Evolutionary conservation across 2,329 filamentous ascomycete genomes (phyloP).

Genomic region (Colletotrichum neosansevieriae): DNA sequence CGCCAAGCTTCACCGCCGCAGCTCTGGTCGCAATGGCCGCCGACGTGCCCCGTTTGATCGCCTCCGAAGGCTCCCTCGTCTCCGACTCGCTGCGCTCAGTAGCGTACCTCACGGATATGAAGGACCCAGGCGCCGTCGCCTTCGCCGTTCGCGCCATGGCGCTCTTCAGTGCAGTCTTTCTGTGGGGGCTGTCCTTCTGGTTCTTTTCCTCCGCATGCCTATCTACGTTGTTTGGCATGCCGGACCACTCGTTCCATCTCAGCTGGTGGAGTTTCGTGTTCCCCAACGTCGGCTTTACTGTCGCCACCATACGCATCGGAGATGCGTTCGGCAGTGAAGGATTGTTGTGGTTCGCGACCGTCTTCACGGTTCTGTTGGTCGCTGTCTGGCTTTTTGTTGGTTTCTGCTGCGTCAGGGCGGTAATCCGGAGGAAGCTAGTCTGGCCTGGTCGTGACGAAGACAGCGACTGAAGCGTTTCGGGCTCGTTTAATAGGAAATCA

Average conservation of each 20-base stretch:
- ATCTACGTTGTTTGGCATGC: conserved; percentile 55
- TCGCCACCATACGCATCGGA: conserved; percentile 66
- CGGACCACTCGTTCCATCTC: conserved; percentile 50
- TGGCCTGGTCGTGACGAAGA: conserved; percentile 49
- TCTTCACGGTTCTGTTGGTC: conserved; percentile 62
- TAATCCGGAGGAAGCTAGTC: conserved; percentile 60
- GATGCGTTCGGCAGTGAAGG: conserved; percentile 59
- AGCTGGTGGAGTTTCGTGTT: conserved; percentile 74
- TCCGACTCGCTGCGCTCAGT: conserved; percentile 24
- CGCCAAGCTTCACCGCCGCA: conserved; percentile 61
- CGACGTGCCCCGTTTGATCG: conserved; percentile 25
- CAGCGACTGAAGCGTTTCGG: conserved; percentile 39
- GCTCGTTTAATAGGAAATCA: not conserved
- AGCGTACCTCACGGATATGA: conserved; percentile 30
- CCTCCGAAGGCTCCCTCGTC: conserved; percentile 21
- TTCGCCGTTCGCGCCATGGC: conserved; percentile 32
- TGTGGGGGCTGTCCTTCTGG: conserved; percentile 55
- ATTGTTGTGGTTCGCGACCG: conserved; percentile 61
- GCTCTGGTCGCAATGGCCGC: conserved; percentile 43
- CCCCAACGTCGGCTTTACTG: conserved; percentile 67
- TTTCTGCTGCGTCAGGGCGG: conserved; percentile 55
- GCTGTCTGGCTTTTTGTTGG: conserved; percentile 63
- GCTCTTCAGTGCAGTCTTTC: conserved; percentile 43
- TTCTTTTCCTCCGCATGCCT: conserved; percentile 63
- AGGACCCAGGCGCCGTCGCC: conserved; percentile 29